Evolutionary conservation across 2,329 filamentous ascomycete genomes (phyloP), one percentile per base, ranked within the genome.

Genomic region (Diaporthe batatas): DNA sequence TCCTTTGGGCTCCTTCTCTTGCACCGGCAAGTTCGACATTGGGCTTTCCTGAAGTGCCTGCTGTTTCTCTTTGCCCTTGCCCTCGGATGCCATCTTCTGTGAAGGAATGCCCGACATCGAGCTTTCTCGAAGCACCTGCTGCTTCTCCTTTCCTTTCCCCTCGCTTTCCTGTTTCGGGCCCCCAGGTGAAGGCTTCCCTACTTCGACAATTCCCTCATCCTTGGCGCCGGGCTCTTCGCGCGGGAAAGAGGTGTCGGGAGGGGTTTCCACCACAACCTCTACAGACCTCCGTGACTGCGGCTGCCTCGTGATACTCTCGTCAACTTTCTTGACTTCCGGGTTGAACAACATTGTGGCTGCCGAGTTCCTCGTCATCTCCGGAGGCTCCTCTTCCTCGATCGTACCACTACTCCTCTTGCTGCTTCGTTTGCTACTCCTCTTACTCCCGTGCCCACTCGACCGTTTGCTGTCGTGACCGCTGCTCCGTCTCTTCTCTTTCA

Each of bases 221-320:
- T 57, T 70, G 51, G 42, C n/a, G 18, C 67, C 58, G 6, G 36
- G n/a, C 5, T 44, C 54, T 8, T 32, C 36, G n/a, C 25, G 44
- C 16, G 59, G 32, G 14, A 36, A 53, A 1, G 47, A 12, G 11
- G 55, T 57, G 6, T 75, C 75, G 29, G 74, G 72, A 7, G 75
- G 75, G 39, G 62, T 74, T 11, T 74, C 74, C n/a, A 75, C 72
- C 21, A 70, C 76, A 3, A 62, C n/a, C 23, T 70, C 32, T 34
- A 70, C 68, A 1, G 68, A 70, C 5, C 39, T 36, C 3, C 55
- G 57, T 23, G 49, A 18, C 44, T 23, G 68, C 44, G 55, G 49
- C 29, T 54, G 55, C 39, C 32, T 70, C 34, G 55, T 44, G 6
- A 57, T 51, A 21, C 49, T 49, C 21, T 58, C 55, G 34, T 70